phyloP scores from a whole-genome alignment of 2,329 filamentous ascomycete genomes.

The Coniochaeta sp. region DNA sequence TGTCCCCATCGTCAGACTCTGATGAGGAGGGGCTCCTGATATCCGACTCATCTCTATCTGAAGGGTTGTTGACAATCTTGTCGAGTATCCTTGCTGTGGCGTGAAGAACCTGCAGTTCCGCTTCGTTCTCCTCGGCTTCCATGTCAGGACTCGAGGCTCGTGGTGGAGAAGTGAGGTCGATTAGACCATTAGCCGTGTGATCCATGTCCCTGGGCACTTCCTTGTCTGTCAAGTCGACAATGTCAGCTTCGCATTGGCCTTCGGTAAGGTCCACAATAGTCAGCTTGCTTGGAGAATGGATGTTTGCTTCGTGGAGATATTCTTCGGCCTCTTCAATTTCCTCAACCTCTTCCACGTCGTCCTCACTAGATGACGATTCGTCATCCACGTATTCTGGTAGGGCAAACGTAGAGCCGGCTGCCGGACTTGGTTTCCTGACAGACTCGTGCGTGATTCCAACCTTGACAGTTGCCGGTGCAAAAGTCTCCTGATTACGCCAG shows the following conservation, averaged over 20 bases:
- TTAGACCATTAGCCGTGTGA: neutral
- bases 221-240: conserved; percentile 1
- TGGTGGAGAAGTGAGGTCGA: conserved; percentile 2
- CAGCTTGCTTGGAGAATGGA: neutral
- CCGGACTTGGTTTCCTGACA: conserved; percentile 5
- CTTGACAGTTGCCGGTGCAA: conserved; percentile 17
- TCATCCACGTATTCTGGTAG: neutral
- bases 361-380: conserved; percentile 1
- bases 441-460: conserved; percentile 14
- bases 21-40: neutral
- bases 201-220: neutral
- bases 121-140: neutral
- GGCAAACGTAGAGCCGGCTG: conserved; percentile 4
- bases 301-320: neutral
- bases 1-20: neutral
- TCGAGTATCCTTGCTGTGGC: neutral
- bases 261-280: neutral
- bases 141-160: neutral
- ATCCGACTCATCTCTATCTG: neutral
- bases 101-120: neutral
- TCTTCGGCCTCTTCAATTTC: neutral
- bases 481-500: conserved; percentile 23
- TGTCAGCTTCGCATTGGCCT: neutral
- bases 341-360: neutral
- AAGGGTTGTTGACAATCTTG: neutral